Evolutionary conservation across 2,329 filamentous ascomycete genomes (phyloP).

Genomic region (Tolypocladium amazonense): DNA sequence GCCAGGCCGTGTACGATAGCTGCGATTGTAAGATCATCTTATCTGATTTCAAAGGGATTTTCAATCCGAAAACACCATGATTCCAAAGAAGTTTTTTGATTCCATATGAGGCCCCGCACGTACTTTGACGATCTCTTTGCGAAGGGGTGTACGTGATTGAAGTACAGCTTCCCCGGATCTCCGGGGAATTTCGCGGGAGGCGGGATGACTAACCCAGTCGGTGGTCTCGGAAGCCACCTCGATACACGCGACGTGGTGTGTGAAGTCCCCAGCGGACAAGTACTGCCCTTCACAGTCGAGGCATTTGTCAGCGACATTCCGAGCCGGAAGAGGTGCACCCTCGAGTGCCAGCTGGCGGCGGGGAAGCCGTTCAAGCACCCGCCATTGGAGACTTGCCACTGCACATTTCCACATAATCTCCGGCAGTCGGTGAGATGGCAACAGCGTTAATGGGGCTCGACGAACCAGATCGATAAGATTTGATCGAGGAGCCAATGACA

Average conservation of each 20-base stretch:
- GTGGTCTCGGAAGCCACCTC: background rate
- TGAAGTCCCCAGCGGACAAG: background rate
- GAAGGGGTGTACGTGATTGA: background rate
- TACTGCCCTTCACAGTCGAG: background rate
- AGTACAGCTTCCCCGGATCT: background rate
- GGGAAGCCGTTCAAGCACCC: background rate
- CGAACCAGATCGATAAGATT: background rate
- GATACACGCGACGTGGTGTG: background rate
- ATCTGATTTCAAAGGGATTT: background rate
- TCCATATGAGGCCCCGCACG: background rate
- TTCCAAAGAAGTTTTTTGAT: background rate
- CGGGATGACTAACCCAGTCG: background rate
- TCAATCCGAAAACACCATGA: background rate
- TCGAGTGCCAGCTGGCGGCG: background rate
- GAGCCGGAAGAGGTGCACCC: background rate
- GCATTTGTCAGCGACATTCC: background rate
- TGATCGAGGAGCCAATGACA: background rate
- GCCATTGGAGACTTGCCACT: background rate
- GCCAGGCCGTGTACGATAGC: background rate
- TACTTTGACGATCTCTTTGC: background rate
- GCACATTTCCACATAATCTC: background rate
- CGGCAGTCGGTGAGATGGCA: background rate
- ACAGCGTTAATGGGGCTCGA: background rate
- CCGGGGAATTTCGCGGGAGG: background rate
- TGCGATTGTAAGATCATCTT: background rate